These are phyloP conservation scores for Xylaria scruposa DNA, from an alignment of 495 filamentous ascomycete species.

Conservation along the genomic window DNA sequence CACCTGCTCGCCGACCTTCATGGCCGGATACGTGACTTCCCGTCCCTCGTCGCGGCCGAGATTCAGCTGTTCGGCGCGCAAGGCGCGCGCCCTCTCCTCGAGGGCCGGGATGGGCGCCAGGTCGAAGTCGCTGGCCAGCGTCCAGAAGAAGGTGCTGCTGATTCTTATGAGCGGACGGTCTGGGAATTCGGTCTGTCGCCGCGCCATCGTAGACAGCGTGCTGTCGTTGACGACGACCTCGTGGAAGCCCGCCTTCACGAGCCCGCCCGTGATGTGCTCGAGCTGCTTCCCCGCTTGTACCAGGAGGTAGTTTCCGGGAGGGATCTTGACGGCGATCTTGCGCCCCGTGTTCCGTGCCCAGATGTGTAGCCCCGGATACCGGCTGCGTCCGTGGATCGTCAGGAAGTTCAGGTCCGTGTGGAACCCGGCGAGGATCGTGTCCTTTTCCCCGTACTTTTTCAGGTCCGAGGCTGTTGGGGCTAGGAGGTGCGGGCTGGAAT, in stretches of 20 bases:
- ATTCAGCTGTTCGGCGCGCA: constrained; percentile 49
- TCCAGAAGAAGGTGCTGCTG: constrained; percentile 59
- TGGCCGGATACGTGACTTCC: constrained; percentile 46
- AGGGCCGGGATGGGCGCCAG: constrained; percentile 50
- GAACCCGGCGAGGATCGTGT: constrained; percentile 61
- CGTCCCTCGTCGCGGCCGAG: constrained; percentile 56
- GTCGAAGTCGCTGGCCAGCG: constrained; percentile 54
- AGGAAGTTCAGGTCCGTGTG: constrained; percentile 63
- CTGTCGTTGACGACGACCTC: constrained; percentile 59
- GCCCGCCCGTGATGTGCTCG: constrained; percentile 58
- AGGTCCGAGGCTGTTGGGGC: constrained; percentile 59
- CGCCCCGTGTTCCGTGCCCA: constrained; percentile 61
- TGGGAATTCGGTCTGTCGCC: constrained; percentile 42
- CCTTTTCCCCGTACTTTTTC: constrained; percentile 50
- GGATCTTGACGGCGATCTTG: constrained; percentile 57
- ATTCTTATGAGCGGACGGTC: constrained; percentile 55
- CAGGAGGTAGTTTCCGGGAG: constrained; percentile 53
- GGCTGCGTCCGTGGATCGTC: constrained; percentile 61
- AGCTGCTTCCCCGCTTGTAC: constrained; percentile 62
- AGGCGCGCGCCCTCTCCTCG: constrained; percentile 42
- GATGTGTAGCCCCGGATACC: constrained; percentile 60
- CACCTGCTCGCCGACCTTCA: constrained; percentile 58
- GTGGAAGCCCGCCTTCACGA: constrained; percentile 61
- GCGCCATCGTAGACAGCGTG: constrained; percentile 47
- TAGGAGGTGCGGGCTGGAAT: constrained; percentile 54